phyloP scores from a whole-genome alignment of 1,139 yeast genomes.

The Kodamaea anthophila region DNA sequence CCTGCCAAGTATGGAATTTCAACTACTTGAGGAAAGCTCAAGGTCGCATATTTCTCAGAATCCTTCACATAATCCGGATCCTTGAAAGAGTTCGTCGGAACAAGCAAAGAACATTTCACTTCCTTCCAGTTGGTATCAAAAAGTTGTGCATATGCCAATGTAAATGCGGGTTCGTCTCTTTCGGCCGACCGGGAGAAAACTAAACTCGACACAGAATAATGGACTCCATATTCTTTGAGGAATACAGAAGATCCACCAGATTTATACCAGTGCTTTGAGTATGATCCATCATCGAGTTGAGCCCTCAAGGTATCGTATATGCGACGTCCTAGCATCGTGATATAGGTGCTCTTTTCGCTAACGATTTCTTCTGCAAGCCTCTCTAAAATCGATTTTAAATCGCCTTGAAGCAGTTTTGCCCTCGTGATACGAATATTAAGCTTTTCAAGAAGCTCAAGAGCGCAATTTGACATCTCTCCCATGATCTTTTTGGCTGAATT shows the following conservation, averaged over 20 bases:
- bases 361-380: conserved; percentile 9
- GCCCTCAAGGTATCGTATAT: conserved; percentile 11
- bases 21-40: conserved; percentile 25
- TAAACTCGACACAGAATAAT: conserved; percentile 30
- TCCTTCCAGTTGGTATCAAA: conserved; percentile 45
- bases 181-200: conserved; percentile 27
- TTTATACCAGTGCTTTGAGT: conserved; percentile 30
- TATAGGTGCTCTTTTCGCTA: conserved; percentile 9
- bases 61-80: conserved; percentile 3
- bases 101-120: conserved; percentile 25
- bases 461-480: conserved; percentile 7
- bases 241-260: conserved; percentile 37
- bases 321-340: conserved; percentile 11
- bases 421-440: conserved; percentile 8
- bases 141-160: conserved; percentile 39
- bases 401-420: conserved; percentile 7
- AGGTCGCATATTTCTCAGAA: conserved; percentile 6
- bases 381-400: conserved; percentile 7
- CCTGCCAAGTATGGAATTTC: conserved; percentile 30
- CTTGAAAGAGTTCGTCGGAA: conserved; percentile 19
- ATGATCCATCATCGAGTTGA: conserved; percentile 21
- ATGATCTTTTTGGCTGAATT: conserved; percentile 7
- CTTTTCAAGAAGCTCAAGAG: conserved; percentile 4
- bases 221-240: conserved; percentile 35
- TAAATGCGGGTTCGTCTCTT: conserved; percentile 28